Base-by-base conservation (phyloP, 805 yeast genomes). In the Wickerhamiella hasegawae region DNA sequence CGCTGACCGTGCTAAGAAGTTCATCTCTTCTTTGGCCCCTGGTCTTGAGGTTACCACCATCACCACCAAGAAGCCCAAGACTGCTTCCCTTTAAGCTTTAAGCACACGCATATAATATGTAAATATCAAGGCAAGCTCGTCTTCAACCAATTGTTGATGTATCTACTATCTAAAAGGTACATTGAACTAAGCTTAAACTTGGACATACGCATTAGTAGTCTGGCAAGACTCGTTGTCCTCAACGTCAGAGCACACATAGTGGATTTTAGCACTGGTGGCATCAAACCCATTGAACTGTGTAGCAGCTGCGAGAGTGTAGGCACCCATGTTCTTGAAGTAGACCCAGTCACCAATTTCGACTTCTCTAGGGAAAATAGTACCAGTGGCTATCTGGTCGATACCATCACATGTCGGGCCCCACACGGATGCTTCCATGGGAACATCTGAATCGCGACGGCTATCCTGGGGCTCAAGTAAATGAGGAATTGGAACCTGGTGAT, bases 351-450 rank as follows among this genome's bases (percentile, higher is more conserved):
- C 97, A 29, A 79, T 76, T 16, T 64, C 62, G 30, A 83, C 73
- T 27, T 73, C 71, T 36, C 68, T 63, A 15, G 74, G 63, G 48
- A 87, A 62, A 24, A 45, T 47, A 40, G 71, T 61, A 25, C 60
- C 63, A 32, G 62, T 54, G 15, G 78, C 55, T 39, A 87, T 71
- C 55, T 93, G 78, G 56, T 87, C 98, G 43, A 87, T 65, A 3
- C 96, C 96, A 58, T 87, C 98, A 60, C 98, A 87, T 15, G 97
- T 87, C 31, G 97, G 98, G 4, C 98, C 98, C 98, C 98, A 87
- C 40, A 90, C 67, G 3, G 94, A 80, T 40, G 50, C 45, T 18
- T 36, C 43, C 34, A 37, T 34, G 32, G 40, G 30, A 33, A 32
- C 38, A 19, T 22, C 37, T 20, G 35, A 35, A n/a, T 36, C 35